Evolutionary conservation across 1,284 basidiomycete genomes (phyloP), one percentile per base, ranked within the genome.

Genomic region (Abortiporus biennis): DNA sequence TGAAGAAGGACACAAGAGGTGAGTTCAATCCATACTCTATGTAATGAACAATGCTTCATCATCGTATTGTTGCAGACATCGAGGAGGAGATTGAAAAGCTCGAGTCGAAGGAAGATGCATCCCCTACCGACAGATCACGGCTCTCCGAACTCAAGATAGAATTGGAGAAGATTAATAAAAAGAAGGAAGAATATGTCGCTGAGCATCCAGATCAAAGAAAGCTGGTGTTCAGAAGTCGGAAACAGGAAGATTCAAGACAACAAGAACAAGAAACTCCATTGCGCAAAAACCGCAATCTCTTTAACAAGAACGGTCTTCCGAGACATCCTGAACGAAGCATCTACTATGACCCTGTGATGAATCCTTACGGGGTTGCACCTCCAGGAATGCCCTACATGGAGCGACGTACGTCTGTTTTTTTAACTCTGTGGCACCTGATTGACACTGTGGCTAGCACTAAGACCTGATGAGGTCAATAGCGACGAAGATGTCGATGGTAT

Each of bases 361-460:
- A 98, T 59, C 92, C 92, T 5, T 94, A 76, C 58, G 94, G 94
- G 20, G 90, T 92, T n/a, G 82, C 94, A 16, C 94, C 94, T 16
- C 94, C 94, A 6, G 94, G 94, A 6, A 91, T 96, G 92, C 92
- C 90, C 6, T 97, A 97, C 61, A 66, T 78, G 38, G 92, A 97
- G 58, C 72, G 85, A 66, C 74, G 88, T 92, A 53, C 64, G 85
- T 71, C 27, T 31, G 1, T 19, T n/a, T 13, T 21, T 31, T 36
- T 32, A n/a, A 24, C 30, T 36, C 4, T 23, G n/a, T 29, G 38
- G 3, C 33, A 21, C 31, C 13, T 9, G 21, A 9, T 36, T 31
- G 32, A 21, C 41, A 35, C 21, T 12, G 43, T 44, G 36, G 35
- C 16, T 52, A 86, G 83, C 80, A 31, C 63, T 80, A 4, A 59